phyloP scores from a whole-genome alignment of 1,284 basidiomycete genomes.

The Xerocomus amazonicus region DNA sequence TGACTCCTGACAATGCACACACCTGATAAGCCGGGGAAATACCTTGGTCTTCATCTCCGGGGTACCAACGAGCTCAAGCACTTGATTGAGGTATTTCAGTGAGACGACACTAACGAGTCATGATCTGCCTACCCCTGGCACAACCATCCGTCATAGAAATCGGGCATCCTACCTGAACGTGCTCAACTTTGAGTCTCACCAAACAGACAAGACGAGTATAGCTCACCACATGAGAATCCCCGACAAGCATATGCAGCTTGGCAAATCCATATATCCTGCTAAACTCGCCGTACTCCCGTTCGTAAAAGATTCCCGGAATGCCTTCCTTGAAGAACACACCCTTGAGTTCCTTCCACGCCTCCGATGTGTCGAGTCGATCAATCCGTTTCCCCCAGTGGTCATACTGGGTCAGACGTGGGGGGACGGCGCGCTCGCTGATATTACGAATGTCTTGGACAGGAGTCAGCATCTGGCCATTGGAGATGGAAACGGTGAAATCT shows the following conservation, averaged over 20 bases:
- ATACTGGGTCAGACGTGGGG: constrained; percentile 59
- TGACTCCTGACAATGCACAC: neutral
- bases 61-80: constrained; percentile 65
- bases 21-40: constrained; percentile 60
- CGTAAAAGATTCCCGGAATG: constrained; percentile 59
- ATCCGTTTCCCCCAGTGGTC: constrained; percentile 66
- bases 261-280: constrained; percentile 61
- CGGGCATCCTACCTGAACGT: constrained; percentile 59
- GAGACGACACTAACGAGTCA: no score
- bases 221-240: constrained; percentile 58
- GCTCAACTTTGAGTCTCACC: neutral
- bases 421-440: constrained; percentile 41
- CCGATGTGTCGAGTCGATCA: constrained; percentile 62
- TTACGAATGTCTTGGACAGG: constrained; percentile 43
- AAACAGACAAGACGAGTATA: neutral
- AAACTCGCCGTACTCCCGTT: constrained; percentile 52
- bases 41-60: constrained; percentile 54
- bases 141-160: constrained; percentile 77
- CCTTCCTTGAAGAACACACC: constrained; percentile 71
- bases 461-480: neutral
- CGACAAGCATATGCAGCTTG: constrained; percentile 58
- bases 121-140: constrained; percentile 50
- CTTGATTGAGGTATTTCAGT: constrained; percentile 20
- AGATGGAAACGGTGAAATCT: neutral
- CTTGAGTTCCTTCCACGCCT: constrained; percentile 71